phyloP scores from a whole-genome alignment of 2,329 filamentous ascomycete genomes.

The Fusarium sterilihyphosum region DNA sequence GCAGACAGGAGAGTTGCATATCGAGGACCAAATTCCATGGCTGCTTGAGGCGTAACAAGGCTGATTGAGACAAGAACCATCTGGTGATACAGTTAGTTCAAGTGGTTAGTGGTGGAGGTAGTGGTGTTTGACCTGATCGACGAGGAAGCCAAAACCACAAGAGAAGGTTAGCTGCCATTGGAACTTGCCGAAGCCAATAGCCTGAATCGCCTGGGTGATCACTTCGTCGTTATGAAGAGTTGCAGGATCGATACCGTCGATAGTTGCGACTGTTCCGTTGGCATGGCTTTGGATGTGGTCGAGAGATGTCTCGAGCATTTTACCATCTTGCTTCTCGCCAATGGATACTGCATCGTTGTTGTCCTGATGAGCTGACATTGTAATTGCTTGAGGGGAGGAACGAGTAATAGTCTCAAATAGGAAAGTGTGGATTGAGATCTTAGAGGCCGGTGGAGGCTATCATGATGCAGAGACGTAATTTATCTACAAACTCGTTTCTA shows the following conservation, averaged over 20 bases:
- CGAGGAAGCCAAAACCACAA: not conserved
- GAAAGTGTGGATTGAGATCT: not conserved
- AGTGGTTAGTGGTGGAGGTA: accelerated
- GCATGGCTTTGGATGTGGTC: not conserved
- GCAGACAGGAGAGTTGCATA: not conserved
- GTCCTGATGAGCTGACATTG: not conserved
- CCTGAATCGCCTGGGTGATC: not conserved
- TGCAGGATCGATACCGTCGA: not conserved
- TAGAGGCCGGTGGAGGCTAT: too few species aligned
- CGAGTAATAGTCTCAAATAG: not conserved
- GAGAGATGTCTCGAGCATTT: not conserved
- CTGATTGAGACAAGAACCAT: not conserved
- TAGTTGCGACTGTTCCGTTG: not conserved
- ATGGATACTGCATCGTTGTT: not conserved
- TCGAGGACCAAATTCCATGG: not conserved
- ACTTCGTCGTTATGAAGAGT: not conserved
- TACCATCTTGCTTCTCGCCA: not conserved
- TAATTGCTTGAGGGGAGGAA: accelerated
- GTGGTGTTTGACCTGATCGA: not conserved
- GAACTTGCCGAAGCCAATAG: not conserved
- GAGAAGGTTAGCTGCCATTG: not conserved
- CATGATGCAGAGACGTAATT: not conserved
- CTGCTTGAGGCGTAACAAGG: not conserved
- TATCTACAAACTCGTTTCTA: not conserved
- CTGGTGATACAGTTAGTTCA: accelerated